These are phyloP conservation scores for Boletus sp. DNA, from an alignment of 768 basidiomycete genomes.

Conservation along the genomic window DNA sequence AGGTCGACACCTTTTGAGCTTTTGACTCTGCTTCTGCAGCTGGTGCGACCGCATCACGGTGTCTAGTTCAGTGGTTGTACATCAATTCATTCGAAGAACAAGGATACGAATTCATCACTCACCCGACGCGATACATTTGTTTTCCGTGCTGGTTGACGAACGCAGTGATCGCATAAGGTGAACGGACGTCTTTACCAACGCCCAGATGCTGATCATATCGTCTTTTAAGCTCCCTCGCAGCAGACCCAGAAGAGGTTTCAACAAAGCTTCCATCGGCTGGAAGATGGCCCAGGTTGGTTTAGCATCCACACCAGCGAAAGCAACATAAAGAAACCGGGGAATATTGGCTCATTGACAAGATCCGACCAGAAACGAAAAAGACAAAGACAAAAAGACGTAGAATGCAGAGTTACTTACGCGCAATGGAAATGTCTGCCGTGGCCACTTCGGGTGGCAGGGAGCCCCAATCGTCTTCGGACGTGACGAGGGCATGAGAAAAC, in stretches of 20 bases:
- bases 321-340: neutral
- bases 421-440: constrained; percentile 54
- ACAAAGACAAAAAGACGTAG: neutral
- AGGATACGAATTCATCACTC: constrained; percentile 28
- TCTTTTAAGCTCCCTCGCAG: constrained; percentile 74
- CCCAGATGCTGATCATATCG: constrained; percentile 68
- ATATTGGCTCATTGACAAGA: neutral
- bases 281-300: neutral
- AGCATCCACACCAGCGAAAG: neutral
- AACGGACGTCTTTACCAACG: constrained; percentile 62
- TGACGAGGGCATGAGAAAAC: constrained; percentile 40
- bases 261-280: constrained; percentile 74
- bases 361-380: constrained; percentile 1
- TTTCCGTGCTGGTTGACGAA: constrained; percentile 80
- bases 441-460: constrained; percentile 49
- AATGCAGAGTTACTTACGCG: constrained; percentile 43
- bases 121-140: constrained; percentile 77
- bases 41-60: constrained; percentile 60
- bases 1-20: constrained; percentile 31
- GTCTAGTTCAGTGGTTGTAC: constrained; percentile 34
- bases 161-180: constrained; percentile 80
- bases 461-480: constrained; percentile 37
- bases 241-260: constrained; percentile 73
- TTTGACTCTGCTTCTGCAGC: constrained; percentile 49
- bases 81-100: neutral